Evolutionary conservation across 176 grass and related monocot species (phyloP).

Genomic region (Triticum timopheevii): DNA sequence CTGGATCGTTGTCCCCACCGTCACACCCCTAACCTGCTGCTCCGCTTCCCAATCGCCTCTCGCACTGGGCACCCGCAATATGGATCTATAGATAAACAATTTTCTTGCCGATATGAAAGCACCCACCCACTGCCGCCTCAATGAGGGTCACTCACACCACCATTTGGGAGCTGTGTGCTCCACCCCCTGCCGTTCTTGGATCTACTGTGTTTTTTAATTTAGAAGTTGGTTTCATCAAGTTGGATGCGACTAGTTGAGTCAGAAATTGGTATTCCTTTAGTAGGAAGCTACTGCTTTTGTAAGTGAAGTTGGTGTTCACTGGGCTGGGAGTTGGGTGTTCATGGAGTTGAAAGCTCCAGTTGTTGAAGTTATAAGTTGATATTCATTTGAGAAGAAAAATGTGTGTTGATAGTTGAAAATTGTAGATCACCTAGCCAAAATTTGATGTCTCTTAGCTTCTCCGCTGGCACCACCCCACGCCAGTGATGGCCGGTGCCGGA

Average conservation of each 20-base stretch:
- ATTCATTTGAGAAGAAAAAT: background rate
- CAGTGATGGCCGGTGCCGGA: background rate
- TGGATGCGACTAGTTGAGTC: background rate
- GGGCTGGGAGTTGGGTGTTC: background rate
- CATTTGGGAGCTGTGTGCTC: background rate
- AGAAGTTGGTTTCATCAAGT: background rate
- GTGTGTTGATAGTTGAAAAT: background rate
- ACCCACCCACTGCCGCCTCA: background rate
- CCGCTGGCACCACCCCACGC: background rate
- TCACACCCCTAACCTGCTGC: background rate
- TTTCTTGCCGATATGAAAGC: background rate
- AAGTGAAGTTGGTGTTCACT: background rate
- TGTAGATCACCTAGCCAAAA: background rate
- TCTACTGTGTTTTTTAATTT: background rate
- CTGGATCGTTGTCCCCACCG: background rate
- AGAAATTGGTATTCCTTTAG: background rate
- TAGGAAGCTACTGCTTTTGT: background rate
- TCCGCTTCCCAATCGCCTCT: background rate
- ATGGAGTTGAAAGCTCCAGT: background rate
- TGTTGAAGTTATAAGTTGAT: background rate
- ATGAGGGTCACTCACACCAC: background rate
- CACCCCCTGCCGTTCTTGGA: background rate
- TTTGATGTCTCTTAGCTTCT: background rate
- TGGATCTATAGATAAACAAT: background rate
- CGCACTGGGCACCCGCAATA: background rate